Conservation (phyloP, 352 stramenopile genomes). For the Hyaloperonospora brassicae region DNA sequence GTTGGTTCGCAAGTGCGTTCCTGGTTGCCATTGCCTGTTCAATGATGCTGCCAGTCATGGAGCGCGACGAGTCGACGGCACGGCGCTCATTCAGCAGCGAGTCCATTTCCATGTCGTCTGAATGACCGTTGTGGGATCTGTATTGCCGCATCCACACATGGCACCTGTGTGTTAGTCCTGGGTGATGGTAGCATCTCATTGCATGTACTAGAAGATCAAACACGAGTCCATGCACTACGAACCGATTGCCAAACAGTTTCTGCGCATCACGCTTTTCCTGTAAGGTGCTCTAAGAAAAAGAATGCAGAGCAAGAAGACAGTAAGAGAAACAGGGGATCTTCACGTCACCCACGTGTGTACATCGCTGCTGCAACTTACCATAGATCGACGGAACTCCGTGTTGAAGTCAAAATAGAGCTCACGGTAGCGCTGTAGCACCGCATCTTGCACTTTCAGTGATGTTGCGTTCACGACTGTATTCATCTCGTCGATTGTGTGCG, state of each 20-base stretch:
- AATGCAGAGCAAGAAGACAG: slow-evolving; percentile 2
- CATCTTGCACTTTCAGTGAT: slow-evolving; percentile 73
- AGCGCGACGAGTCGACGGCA: slow-evolving; percentile 69
- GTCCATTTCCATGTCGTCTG: slow-evolving; percentile 68
- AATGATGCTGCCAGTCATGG: slow-evolving; percentile 78
- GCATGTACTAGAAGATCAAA: neutral
- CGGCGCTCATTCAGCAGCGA: slow-evolving; percentile 73
- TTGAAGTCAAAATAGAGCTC: slow-evolving; percentile 95
- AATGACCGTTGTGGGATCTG: slow-evolving; percentile 38
- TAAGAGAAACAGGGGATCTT: too few relatives aligned
- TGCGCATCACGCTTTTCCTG: slow-evolving; percentile 80
- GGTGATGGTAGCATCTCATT: too few relatives aligned
- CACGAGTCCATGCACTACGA: slow-evolving; percentile 1
- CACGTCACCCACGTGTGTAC: neutral
- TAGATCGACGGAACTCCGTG: slow-evolving; percentile 89
- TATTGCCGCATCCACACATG: neutral
- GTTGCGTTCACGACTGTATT: slow-evolving; percentile 61
- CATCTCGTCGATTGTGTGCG: slow-evolving; percentile 83
- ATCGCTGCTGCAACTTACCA: slow-evolving; percentile 31
- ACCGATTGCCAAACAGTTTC: slow-evolving; percentile 78
- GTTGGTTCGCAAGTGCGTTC: slow-evolving; percentile 86
- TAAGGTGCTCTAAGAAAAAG: slow-evolving; percentile 43
- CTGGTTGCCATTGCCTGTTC: slow-evolving; percentile 84
- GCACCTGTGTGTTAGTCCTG: too few relatives aligned
- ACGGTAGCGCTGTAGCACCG: slow-evolving; percentile 90